These are phyloP conservation scores for Neurospora tetraspora DNA, from an alignment of 495 filamentous ascomycete species.

Conservation along the genomic window DNA sequence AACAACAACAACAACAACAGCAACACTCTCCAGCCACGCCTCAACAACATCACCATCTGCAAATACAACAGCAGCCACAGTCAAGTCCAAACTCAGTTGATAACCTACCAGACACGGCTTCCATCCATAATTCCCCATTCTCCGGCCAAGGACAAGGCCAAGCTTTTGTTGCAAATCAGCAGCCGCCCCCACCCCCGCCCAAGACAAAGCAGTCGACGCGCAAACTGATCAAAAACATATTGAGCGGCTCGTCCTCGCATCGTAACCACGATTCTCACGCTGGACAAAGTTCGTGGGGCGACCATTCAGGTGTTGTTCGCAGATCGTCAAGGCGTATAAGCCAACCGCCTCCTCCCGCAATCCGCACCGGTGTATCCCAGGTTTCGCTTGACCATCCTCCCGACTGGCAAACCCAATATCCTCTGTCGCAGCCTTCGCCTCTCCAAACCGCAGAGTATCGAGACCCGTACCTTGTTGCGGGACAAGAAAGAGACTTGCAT, in stretches of 20 bases:
- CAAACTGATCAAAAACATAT: conserved; percentile 37
- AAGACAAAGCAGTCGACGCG: conserved; percentile 33
- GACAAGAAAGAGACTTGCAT: conserved; percentile 29
- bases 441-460: conserved; percentile 34
- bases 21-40: conserved; percentile 17
- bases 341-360: conserved; percentile 28
- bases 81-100: conserved; percentile 23
- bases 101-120: conserved; percentile 22
- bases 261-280: conserved; percentile 23
- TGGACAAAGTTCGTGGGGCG: conserved; percentile 27
- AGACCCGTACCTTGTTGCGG: conserved; percentile 22
- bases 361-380: conserved; percentile 33
- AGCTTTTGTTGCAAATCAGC: conserved; percentile 9
- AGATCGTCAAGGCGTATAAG: conserved; percentile 41
- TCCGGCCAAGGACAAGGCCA: conserved; percentile 17
- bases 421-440: conserved; percentile 29
- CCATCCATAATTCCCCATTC: conserved; percentile 13
- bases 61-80: conserved; percentile 8
- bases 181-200: conserved; percentile 26
- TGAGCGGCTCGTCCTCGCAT: conserved; percentile 27
- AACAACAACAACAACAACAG: conserved; percentile 8
- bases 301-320: conserved; percentile 29
- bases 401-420: conserved; percentile 26
- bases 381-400: conserved; percentile 23
- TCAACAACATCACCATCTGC: conserved; percentile 17